phyloP scores from a whole-genome alignment of 192 early-diverging fungal species.

The Mortierella hygrophila region DNA sequence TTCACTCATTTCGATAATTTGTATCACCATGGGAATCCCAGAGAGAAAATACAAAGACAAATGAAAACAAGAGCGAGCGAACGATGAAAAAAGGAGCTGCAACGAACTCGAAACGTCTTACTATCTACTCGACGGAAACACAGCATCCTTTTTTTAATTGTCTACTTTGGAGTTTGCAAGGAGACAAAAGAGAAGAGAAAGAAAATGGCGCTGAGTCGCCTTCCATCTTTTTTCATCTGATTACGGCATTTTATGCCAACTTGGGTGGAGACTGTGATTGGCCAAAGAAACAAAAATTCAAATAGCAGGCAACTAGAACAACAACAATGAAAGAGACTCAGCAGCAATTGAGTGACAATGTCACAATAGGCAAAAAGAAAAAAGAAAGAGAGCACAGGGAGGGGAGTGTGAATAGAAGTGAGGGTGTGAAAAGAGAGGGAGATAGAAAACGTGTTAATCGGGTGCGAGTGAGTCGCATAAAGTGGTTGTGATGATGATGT shows the following conservation, averaged over 20 bases:
- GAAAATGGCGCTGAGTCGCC: neutral
- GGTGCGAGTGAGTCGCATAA: neutral
- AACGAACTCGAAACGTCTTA: neutral
- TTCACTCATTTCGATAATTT: neutral
- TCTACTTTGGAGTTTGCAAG: neutral
- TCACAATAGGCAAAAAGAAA: neutral
- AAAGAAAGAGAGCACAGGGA: neutral
- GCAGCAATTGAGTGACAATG: neutral
- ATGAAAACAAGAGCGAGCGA: neutral
- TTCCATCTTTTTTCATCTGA: neutral
- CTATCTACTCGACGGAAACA: neutral
- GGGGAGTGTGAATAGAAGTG: too few species aligned
- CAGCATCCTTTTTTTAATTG: neutral
- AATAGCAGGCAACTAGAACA: neutral
- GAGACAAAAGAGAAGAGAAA: neutral
- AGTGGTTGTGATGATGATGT: neutral
- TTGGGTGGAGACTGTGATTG: neutral
- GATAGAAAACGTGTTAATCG: neutral
- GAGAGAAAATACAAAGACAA: neutral
- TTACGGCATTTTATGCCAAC: conserved; percentile 4
- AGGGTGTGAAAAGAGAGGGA: neutral
- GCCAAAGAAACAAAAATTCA: neutral
- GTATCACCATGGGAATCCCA: neutral
- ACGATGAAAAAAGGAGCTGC: neutral
- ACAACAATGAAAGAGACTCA: too few species aligned